phyloP scores from a whole-genome alignment of 2,329 filamentous ascomycete genomes.

The Verticillium klebahnii region DNA sequence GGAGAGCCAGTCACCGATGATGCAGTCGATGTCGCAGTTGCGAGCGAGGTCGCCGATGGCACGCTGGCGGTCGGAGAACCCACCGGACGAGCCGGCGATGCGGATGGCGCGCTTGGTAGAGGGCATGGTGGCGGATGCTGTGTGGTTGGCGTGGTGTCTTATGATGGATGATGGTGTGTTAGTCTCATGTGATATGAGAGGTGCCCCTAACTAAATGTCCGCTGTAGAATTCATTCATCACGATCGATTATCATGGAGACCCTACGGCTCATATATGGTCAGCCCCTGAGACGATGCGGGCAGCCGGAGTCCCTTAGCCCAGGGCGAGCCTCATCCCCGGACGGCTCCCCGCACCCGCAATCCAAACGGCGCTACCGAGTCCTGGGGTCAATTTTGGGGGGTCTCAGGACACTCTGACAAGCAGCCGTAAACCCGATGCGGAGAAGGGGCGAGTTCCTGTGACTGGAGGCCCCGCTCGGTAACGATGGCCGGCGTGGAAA shows the following conservation, averaged over 20 bases:
- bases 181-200: neutral
- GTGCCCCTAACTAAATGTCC: too few relatives aligned
- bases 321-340: neutral
- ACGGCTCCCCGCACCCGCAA: neutral
- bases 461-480: neutral
- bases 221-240: neutral
- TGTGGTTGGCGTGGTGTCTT: too few relatives aligned
- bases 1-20: slow-evolving; percentile 25
- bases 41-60: slow-evolving; percentile 35
- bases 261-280: neutral
- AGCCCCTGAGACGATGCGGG: neutral
- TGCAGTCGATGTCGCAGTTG: slow-evolving; percentile 26
- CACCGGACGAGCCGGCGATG: slow-evolving; percentile 36
- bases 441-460: neutral
- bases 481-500: neutral
- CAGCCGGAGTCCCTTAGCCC: neutral
- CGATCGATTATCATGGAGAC: neutral
- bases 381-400: neutral
- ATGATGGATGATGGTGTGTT: neutral
- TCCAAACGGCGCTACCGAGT: neutral
- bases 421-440: neutral
- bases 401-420: neutral
- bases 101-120: slow-evolving; percentile 29
- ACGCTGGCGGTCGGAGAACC: slow-evolving; percentile 36
- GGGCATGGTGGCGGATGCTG: slow-evolving; percentile 11